Conservation (phyloP, 75 land plant genomes). For the Adiantum capillusveneris region DNA sequence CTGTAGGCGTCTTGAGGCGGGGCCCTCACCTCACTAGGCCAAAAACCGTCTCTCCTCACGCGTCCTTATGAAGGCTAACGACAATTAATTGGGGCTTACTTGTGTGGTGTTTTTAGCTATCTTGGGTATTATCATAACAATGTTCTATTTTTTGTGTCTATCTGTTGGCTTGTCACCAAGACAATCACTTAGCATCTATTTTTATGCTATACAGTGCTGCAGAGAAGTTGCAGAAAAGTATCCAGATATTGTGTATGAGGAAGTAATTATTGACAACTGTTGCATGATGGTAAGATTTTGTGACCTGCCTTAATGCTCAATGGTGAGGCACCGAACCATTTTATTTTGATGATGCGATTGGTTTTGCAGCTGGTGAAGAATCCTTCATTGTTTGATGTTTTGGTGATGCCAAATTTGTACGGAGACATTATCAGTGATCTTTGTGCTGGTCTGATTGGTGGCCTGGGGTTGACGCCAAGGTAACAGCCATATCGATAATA, state of each 20-base stretch:
- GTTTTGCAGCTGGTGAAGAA: slow-evolving; percentile 86
- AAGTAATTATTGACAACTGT: slow-evolving; percentile 96
- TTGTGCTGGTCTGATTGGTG: slow-evolving; percentile 96
- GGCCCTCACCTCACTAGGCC: no score
- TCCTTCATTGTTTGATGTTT: slow-evolving; percentile 88
- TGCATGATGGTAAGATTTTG: slow-evolving; percentile 87
- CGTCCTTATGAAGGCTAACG: no score
- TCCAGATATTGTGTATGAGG: slow-evolving; percentile 92
- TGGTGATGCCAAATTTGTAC: slow-evolving; percentile 96
- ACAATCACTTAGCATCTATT: no score
- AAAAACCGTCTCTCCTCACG: no score
- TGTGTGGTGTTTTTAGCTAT: no score
- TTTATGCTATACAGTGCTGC: slow-evolving; percentile 60
- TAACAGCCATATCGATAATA: no score
- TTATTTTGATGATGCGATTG: no score
- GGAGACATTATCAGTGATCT: slow-evolving; percentile 98
- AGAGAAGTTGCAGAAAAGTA: slow-evolving; percentile 91
- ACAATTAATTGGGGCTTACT: no score
- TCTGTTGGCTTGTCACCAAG: no score
- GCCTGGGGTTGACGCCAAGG: slow-evolving; percentile 96
- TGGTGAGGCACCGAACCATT: not conserved
- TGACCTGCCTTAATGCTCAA: not conserved
- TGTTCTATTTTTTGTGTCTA: no score
- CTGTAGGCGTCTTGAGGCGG: no score
- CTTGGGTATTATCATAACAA: no score